Base-by-base conservation (phyloP, 352 stramenopile genomes). In the Pythium vanterpoolii region DNA sequence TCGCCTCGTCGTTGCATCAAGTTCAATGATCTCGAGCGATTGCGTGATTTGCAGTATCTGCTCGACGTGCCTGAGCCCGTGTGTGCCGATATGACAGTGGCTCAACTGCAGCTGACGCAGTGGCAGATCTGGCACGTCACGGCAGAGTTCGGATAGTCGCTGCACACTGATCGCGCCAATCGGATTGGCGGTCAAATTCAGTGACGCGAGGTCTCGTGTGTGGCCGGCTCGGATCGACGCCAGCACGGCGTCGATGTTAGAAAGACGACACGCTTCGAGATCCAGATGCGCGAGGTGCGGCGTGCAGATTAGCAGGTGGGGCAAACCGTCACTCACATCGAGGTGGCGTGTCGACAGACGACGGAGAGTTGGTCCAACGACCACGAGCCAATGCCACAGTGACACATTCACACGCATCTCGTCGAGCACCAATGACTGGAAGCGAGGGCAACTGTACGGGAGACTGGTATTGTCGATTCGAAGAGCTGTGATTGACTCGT, bases 201-300 rank as follows among this genome's bases (percentile, higher is more conserved):
- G 6, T 6, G 56, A 56, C 34, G 31, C 16, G 3, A 64, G 28
- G 18, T 1, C 8, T 3, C 11, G 18, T 6, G 19, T 28, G n/a
- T 18, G 5, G 7, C 38, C 36, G 16, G 28, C 1, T 14, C 24
- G 26, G 7, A 64, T 5, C 0, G 26, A 3, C 1, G 18, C 16
- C 9, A 27, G 39, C 6, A 57, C n/a, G 8, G 11, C 26, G 2
- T 6, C 3, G 2, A 31, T 4, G 14, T 31, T 39, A 8, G 45
- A 52, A 6, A 64, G 30, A 13, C 56, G 56, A 9, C 56, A 64
- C 8, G 46, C 56, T 57, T 48, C 56, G n/a, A 64, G 21, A 27
- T 56, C 39, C n/a, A 64, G 47, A 26, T 64, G 46, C 3, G 16
- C 21, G 1, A 57, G 19, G 18, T 45, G 21, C 10, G 56, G 56